A percentile compares a stretch with the other conserved stretches of the same genome.
Evolutionary conservation across 495 filamentous ascomycete genomes (phyloP).

Genomic region (Diplogelasinospora grovesii): DNA sequence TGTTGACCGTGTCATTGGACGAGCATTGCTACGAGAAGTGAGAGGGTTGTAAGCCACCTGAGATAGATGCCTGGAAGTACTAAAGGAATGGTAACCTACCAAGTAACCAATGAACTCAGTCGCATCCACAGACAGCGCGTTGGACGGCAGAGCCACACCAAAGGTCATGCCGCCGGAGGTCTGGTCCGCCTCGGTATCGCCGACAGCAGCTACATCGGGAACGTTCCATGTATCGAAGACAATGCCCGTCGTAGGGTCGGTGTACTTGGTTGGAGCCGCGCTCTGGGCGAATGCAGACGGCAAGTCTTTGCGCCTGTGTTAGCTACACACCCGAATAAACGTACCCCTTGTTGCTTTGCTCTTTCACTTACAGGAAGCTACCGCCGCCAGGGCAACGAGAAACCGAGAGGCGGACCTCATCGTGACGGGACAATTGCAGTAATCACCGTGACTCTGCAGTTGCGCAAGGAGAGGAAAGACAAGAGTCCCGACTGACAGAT

Average conservation of each 20-base stretch:
- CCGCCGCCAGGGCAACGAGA: slow-evolving; percentile 21
- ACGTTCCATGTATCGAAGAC: slow-evolving; percentile 38
- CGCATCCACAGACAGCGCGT: slow-evolving; percentile 43
- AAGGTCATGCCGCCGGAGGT: slow-evolving; percentile 41
- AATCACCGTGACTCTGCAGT: too few relatives aligned
- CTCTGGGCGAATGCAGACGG: slow-evolving; percentile 22
- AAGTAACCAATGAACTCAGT: slow-evolving; percentile 54
- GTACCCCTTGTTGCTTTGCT: too few relatives aligned
- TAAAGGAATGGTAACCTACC: slow-evolving; percentile 25
- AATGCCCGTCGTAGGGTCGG: slow-evolving; percentile 39
- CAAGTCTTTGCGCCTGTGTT: slow-evolving; percentile 13
- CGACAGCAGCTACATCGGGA: too few relatives aligned
- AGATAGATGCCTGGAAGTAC: background rate
- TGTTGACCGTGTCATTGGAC: slow-evolving; percentile 16
- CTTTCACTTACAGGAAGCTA: slow-evolving; percentile 22
- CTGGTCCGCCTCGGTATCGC: slow-evolving; percentile 17
- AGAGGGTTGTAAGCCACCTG: background rate
- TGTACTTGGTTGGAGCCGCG: slow-evolving; percentile 25
- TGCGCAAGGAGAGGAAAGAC: background rate
- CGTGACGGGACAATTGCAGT: slow-evolving; percentile 8
- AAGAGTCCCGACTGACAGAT: background rate
- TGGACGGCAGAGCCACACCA: slow-evolving; percentile 49
- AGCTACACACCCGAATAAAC: background rate
- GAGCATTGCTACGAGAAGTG: slow-evolving; percentile 20
- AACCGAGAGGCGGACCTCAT: slow-evolving; percentile 22